Conservation (phyloP, 768 basidiomycete genomes). For the Tylopilus cervinicoccineus region DNA sequence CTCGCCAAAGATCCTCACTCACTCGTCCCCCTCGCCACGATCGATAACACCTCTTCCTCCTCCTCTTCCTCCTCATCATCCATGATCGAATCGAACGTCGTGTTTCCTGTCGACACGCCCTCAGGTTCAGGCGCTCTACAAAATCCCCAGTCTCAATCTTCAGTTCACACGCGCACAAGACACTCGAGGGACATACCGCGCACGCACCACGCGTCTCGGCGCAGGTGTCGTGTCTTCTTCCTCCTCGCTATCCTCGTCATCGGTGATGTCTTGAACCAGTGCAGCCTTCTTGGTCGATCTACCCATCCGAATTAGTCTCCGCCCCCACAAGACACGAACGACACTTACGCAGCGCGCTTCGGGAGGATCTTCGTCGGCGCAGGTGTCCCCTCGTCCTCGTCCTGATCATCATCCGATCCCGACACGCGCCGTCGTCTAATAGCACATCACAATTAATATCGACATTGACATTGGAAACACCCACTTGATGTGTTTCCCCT, state of each 20-base stretch:
- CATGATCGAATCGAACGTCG: constrained; percentile 47
- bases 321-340: background rate
- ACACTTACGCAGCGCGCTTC: constrained; percentile 45
- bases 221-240: constrained; percentile 39
- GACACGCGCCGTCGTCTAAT: constrained; percentile 55
- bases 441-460: background rate
- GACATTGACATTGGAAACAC: no score
- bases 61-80: constrained; percentile 48
- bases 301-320: background rate
- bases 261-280: constrained; percentile 21
- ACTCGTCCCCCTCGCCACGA: constrained; percentile 2
- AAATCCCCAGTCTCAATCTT: background rate
- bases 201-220: constrained; percentile 9
- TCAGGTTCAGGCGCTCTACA: constrained; percentile 8
- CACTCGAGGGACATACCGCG: constrained; percentile 9
- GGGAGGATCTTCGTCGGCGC: constrained; percentile 52
- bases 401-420: constrained; percentile 43
- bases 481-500: constrained; percentile 7
- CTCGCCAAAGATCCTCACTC: no score
- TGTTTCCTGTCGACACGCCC: constrained; percentile 11
- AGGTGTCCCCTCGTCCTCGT: constrained; percentile 33
- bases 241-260: constrained; percentile 26
- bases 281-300: constrained; percentile 40
- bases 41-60: constrained; percentile 42
- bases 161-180: background rate